Evolutionary conservation across 2,329 filamentous ascomycete genomes (phyloP).

Genomic region (Helotiales sp.): DNA sequence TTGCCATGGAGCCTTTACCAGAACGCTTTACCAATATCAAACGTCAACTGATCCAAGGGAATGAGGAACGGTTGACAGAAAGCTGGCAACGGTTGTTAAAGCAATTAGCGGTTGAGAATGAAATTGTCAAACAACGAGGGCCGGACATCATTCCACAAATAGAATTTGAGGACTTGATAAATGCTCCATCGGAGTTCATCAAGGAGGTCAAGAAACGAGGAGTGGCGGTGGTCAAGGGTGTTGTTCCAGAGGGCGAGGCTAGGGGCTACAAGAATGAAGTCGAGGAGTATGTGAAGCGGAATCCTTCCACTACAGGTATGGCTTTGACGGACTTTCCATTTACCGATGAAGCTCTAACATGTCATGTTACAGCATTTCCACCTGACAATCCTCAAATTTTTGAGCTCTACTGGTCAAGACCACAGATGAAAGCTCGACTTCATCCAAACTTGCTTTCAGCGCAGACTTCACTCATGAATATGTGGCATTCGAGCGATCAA

Average conservation of each 20-base stretch:
- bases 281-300: conserved; percentile 67
- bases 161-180: conserved; percentile 51
- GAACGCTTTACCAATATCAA: conserved; percentile 62
- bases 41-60: conserved; percentile 54
- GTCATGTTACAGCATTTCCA: conserved; percentile 60
- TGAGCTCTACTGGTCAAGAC: conserved; percentile 75
- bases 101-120: conserved; percentile 53
- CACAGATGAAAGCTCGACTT: conserved; percentile 70
- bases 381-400: conserved; percentile 70
- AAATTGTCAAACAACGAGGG: conserved; percentile 51
- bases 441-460: conserved; percentile 67
- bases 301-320: conserved; percentile 58
- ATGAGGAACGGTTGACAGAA: conserved; percentile 52
- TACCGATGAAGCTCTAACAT: background rate
- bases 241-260: conserved; percentile 67
- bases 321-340: background rate
- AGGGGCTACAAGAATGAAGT: conserved; percentile 67
- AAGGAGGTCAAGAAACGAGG: conserved; percentile 34
- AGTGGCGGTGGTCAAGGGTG: conserved; percentile 63
- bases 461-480: conserved; percentile 65
- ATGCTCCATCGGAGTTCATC: conserved; percentile 28
- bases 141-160: conserved; percentile 58
- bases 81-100: conserved; percentile 57
- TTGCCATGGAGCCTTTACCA: conserved; percentile 53
- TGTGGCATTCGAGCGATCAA: conserved; percentile 57